These are phyloP conservation scores for Mortierella claussenii DNA, from an alignment of 192 early-diverging fungal genomes.

Conservation along the genomic window DNA sequence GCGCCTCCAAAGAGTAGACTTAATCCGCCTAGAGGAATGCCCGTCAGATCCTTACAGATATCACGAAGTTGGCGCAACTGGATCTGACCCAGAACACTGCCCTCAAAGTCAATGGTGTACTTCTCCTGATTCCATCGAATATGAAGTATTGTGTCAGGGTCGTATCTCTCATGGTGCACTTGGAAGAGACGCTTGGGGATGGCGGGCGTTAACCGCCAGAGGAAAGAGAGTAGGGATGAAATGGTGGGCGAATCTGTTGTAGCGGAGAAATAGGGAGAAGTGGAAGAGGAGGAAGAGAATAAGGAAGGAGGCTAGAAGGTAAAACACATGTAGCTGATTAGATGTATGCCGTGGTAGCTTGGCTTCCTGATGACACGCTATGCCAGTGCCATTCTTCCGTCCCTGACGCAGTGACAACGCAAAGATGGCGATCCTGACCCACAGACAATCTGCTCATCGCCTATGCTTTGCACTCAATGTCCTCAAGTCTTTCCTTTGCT, in stretches of 20 bases:
- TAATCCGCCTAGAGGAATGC: constrained; percentile 81
- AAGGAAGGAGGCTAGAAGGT: too few relatives aligned
- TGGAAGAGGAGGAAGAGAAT: too few relatives aligned
- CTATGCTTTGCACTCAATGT: too few relatives aligned
- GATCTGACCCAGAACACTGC: constrained; percentile 57
- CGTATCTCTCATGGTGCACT: constrained; percentile 19
- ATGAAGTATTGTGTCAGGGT: constrained; percentile 34
- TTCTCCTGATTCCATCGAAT: constrained; percentile 33
- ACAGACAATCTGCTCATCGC: too few relatives aligned
- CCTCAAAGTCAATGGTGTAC: constrained; percentile 54
- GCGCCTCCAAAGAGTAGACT: constrained; percentile 79
- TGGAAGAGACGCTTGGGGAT: constrained; percentile 34
- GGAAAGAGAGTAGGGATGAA: constrained; percentile 47
- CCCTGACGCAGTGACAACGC: too few relatives aligned
- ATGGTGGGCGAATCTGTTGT: constrained; percentile 33
- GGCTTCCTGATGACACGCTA: too few relatives aligned
- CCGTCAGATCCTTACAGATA: constrained; percentile 75
- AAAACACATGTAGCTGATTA: too few relatives aligned
- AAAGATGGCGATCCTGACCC: too few relatives aligned
- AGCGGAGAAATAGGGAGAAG: too few relatives aligned
- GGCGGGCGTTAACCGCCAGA: constrained; percentile 51
- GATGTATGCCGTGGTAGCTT: too few relatives aligned
- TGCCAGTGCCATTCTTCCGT: too few relatives aligned
- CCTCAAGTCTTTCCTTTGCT: too few relatives aligned
- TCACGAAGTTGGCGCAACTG: constrained; percentile 81